Conservation (phyloP, 192 early-diverging fungal genomes). For the Coemansia sp. region DNA sequence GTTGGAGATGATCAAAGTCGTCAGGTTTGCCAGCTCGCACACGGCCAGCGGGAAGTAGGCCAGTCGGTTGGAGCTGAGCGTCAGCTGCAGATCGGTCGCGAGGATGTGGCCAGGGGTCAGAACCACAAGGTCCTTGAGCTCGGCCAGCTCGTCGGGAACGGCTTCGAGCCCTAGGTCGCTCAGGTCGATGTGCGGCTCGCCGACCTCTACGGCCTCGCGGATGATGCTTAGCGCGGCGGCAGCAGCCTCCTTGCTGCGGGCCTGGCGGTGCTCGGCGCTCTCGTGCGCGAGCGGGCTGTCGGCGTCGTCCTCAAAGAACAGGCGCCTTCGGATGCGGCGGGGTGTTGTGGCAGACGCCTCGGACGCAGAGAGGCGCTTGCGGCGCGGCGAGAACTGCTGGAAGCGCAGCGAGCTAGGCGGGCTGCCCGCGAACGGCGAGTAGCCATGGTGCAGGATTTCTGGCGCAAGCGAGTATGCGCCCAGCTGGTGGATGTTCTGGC, state of each 20-base stretch:
- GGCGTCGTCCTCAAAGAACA: slow-evolving; percentile 43
- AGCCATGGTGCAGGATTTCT: not conserved
- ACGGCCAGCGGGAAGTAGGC: slow-evolving; percentile 36
- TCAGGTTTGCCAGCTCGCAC: slow-evolving; percentile 52
- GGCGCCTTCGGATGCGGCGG: slow-evolving; percentile 42
- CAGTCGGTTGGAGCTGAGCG: slow-evolving; percentile 34
- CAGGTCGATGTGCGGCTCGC: slow-evolving; percentile 47
- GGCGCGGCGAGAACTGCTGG: slow-evolving; percentile 34
- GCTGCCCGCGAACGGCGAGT: slow-evolving; percentile 6
- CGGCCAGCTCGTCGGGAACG: slow-evolving; percentile 50
- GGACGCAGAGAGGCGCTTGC: slow-evolving; percentile 19
- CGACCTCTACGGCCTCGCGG: slow-evolving; percentile 47
- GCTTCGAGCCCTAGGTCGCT: slow-evolving; percentile 48
- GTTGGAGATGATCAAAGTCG: slow-evolving; percentile 47
- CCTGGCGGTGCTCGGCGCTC: slow-evolving; percentile 13
- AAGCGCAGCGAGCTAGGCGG: slow-evolving; percentile 10
- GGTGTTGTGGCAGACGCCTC: slow-evolving; percentile 23
- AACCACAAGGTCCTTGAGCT: slow-evolving; percentile 52
- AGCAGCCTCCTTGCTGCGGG: slow-evolving; percentile 11
- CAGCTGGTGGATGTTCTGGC: not conserved
- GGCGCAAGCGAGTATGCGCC: slow-evolving; percentile 3
- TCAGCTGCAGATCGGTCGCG: slow-evolving; percentile 39
- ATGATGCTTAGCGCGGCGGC: slow-evolving; percentile 37
- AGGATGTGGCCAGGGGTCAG: slow-evolving; percentile 40
- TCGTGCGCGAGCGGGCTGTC: slow-evolving; percentile 23